A percentile compares a stretch with the other conserved stretches of the same genome.
These are phyloP conservation scores for Solanum etuberosum DNA, from an alignment of 257 asterid genomes.

Conservation along the genomic window DNA sequence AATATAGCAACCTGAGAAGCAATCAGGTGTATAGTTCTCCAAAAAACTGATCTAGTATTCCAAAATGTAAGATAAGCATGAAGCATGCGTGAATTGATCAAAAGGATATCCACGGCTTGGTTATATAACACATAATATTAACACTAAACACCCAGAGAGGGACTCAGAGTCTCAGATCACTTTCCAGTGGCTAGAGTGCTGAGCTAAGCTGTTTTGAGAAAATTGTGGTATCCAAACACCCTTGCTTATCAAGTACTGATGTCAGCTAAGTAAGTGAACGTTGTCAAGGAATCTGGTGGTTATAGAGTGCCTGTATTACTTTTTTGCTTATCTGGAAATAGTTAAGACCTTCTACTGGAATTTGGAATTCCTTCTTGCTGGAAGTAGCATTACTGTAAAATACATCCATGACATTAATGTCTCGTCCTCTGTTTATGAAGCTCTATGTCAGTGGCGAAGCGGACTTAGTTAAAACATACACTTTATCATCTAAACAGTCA, in stretches of 20 bases:
- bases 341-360: background rate
- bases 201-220: background rate
- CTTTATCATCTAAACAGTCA: background rate
- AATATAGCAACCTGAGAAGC: background rate
- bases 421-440: background rate
- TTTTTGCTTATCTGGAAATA: background rate
- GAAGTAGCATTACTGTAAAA: background rate
- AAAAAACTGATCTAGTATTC: background rate
- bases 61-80: background rate
- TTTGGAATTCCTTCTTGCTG: background rate
- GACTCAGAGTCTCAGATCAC: background rate
- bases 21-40: background rate
- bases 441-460: background rate
- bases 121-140: background rate
- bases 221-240: background rate
- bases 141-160: background rate
- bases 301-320: background rate
- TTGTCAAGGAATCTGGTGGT: background rate
- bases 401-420: background rate
- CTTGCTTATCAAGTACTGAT: background rate
- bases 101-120: background rate
- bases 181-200: background rate
- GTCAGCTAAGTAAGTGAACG: background rate
- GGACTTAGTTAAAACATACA: background rate
- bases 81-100: background rate